These are phyloP conservation scores for Leptographium procerum DNA, from an alignment of 2,329 filamentous ascomycete species.

Conservation along the genomic window DNA sequence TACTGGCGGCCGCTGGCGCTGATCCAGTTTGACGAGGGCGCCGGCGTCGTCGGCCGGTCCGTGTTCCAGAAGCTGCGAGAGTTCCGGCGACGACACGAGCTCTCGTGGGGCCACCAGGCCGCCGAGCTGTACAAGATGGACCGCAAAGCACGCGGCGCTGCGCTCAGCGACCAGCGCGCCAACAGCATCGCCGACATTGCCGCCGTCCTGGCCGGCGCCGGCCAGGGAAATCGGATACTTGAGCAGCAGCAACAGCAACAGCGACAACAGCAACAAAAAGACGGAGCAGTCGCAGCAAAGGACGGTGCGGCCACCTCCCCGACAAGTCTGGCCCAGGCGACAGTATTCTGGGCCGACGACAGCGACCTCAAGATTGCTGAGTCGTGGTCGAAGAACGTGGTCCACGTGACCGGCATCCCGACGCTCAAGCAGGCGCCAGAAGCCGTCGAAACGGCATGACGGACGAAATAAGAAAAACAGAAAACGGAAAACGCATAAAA, in stretches of 20 bases:
- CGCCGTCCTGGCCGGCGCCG: conserved; percentile 39
- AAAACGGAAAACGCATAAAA: neutral
- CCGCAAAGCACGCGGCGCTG: conserved; percentile 34
- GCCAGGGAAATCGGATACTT: conserved; percentile 38
- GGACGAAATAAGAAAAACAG: neutral
- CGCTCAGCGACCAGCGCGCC: conserved; percentile 47
- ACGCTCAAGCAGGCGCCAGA: conserved; percentile 6
- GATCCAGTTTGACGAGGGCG: conserved; percentile 43
- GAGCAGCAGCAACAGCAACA: conserved; percentile 1
- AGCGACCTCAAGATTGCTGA: conserved; percentile 34
- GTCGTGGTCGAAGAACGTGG: conserved; percentile 41
- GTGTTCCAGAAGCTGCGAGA: conserved; percentile 55
- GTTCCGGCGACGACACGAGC: conserved; percentile 50
- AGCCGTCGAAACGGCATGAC: neutral
- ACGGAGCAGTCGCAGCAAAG: too few relatives aligned
- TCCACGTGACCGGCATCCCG: conserved; percentile 32
- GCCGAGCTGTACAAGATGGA: conserved; percentile 31
- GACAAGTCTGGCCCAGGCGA: conserved; percentile 20
- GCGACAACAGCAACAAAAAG: conserved; percentile 14
- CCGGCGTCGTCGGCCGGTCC: conserved; percentile 42
- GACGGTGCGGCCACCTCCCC: neutral
- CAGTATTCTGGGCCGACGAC: conserved; percentile 40
- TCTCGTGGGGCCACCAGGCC: conserved; percentile 38
- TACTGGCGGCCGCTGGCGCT: conserved; percentile 52
- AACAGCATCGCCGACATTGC: conserved; percentile 55